Base-by-base conservation (phyloP, 2,329 filamentous ascomycete genomes). In the Trichoderma atroviride region DNA sequence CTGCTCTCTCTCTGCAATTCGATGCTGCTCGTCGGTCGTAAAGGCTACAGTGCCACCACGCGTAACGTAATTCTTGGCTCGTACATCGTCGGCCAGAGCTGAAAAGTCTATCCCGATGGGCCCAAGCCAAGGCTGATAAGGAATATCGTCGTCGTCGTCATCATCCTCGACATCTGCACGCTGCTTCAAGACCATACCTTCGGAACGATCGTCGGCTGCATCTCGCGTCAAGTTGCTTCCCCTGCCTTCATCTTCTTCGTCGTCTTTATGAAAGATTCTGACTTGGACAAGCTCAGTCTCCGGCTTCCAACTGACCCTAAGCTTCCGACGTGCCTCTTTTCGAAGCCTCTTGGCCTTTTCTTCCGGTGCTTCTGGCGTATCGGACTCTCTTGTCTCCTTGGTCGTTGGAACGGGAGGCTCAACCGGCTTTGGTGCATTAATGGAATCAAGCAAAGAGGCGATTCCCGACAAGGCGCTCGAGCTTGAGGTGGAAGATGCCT, bases 301-400 rank as follows among this genome's bases (percentile, higher is more conserved):
- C 0, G 88, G 85, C 75, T 90, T 92, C 85, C 91, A 95, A 7
- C 81, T 86, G 6, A 95, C 92, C 14, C 89, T 86, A 27, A 94
- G 81, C 72, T 91, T 88, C 43, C 91, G 86, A 60, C 92, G 86
- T 70, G 88, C 85, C 76, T 94, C 91, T 75, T 93, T 94, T 43
- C 91, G 88, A 5, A 93, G 81, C 13, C 92, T 87, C 74, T 88
- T 91, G 1, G 84, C 82, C 74, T 84, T 89, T 76, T 93, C 86
- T 74, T 92, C 90, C 0, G 88, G 82, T 0, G 90, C 93, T 77
- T 94, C 92, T 0, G 84, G 81, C 0, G 83, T 80, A 22, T 91
- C 79, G 0, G 79, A 75, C n/a, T 79, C 78, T 35, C 81, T 82
- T 13, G 75, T 74, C 69, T 88, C 87, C 72, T 88, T 87, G 0